A percentile compares a stretch with the other conserved stretches of the same genome.
Evolutionary conservation across 352 stramenopile genomes (phyloP).

Genomic region (Peronospora belbahrii): DNA sequence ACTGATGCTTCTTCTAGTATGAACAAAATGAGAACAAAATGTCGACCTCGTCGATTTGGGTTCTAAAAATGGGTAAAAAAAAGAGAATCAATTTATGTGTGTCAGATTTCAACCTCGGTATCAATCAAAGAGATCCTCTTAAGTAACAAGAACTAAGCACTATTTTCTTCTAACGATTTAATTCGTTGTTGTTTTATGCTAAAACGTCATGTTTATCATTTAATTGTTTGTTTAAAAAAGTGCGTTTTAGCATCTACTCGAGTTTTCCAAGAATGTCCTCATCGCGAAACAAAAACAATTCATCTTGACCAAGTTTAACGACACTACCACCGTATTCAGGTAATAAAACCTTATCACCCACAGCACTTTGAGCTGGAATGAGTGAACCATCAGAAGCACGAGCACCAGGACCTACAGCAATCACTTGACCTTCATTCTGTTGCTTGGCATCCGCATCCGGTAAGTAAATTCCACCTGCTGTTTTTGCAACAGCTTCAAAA

Average conservation of each 20-base stretch:
- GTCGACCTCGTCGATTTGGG: conserved; percentile 34
- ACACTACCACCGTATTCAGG: conserved; percentile 93
- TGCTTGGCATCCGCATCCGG: conserved; percentile 89
- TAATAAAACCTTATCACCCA: conserved; percentile 93
- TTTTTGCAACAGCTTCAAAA: conserved; percentile 88
- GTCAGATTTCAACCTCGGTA: too few relatives aligned
- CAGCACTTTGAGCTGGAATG: conserved; percentile 78
- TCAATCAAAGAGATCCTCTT: too few relatives aligned
- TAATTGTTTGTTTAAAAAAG: too few relatives aligned
- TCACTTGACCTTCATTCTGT: conserved; percentile 91
- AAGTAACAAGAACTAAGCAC: too few relatives aligned
- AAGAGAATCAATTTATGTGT: too few relatives aligned
- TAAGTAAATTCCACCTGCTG: conserved; percentile 91
- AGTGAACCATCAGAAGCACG: conserved; percentile 84
- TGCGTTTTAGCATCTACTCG: conserved; percentile 69
- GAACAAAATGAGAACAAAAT: conserved; percentile 43
- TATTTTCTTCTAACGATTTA: too few relatives aligned
- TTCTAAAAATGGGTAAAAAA: too few relatives aligned
- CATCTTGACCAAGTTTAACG: conserved; percentile 88
- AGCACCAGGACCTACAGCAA: conserved; percentile 90
- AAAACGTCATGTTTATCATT: too few relatives aligned
- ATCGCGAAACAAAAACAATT: conserved; percentile 93
- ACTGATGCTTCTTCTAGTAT: too few relatives aligned
- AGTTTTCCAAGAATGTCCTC: conserved; percentile 97
- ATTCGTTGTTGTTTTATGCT: too few relatives aligned